phyloP scores from a whole-genome alignment of 805 yeast genomes.

The Myxozyma neglecta region DNA sequence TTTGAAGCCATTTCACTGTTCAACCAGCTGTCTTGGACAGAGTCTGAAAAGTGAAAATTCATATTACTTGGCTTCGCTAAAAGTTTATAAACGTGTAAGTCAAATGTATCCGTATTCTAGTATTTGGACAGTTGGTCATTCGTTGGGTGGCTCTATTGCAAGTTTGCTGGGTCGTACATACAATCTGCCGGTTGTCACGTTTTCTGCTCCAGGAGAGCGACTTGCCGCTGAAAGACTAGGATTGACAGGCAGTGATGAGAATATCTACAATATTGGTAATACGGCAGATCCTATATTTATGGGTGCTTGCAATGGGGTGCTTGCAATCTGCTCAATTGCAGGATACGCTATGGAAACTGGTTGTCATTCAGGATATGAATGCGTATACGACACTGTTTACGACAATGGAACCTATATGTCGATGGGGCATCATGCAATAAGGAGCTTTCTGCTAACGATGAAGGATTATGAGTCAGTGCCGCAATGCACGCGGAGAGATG shows the following conservation, averaged over 20 bases:
- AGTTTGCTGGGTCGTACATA: slow-evolving; percentile 81
- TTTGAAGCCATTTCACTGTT: slow-evolving; percentile 70
- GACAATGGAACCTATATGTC: slow-evolving; percentile 92
- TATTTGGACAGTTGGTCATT: slow-evolving; percentile 94
- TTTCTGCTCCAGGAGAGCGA: slow-evolving; percentile 90
- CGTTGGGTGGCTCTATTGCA: slow-evolving; percentile 87
- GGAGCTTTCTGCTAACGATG: slow-evolving; percentile 79
- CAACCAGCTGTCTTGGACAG: slow-evolving; percentile 78
- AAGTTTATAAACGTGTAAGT: slow-evolving; percentile 72
- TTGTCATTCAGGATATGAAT: slow-evolving; percentile 86
- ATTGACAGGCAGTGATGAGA: slow-evolving; percentile 80
- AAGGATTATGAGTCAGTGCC: slow-evolving; percentile 75
- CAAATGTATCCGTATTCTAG: slow-evolving; percentile 64
- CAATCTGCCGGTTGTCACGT: slow-evolving; percentile 86
- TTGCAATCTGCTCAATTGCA: slow-evolving; percentile 81
- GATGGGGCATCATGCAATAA: slow-evolving; percentile 83
- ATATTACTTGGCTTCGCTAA: slow-evolving; percentile 77
- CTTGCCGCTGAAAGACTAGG: slow-evolving; percentile 82
- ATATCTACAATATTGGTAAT: slow-evolving; percentile 93
- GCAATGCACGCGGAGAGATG: slow-evolving; percentile 45
- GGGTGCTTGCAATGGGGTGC: slow-evolving; percentile 96
- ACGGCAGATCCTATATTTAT: slow-evolving; percentile 95
- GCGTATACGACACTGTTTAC: slow-evolving; percentile 84
- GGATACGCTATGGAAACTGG: slow-evolving; percentile 97
- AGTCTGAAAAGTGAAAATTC: slow-evolving; percentile 73